Percentiles rank a stretch among this genome's conserved stretches.
Evolutionary conservation across 495 filamentous ascomycete genomes (phyloP).

Genomic region (Tuber microsphaerosporum): DNA sequence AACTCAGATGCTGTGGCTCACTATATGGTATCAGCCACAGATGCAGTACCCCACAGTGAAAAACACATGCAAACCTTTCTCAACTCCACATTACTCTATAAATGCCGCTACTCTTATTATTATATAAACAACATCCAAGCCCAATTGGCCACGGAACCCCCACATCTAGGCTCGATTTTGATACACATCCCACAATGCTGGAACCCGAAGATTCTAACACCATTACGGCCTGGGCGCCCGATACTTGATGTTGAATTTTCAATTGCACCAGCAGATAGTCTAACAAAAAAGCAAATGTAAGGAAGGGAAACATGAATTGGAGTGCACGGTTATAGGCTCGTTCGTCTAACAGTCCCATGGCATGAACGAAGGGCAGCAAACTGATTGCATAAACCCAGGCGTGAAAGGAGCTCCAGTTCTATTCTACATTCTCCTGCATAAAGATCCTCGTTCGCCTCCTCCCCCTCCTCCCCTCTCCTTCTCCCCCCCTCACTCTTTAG

Average conservation of each 20-base stretch:
- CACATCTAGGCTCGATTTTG: neutral
- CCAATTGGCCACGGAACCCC: neutral
- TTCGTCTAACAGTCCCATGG: neutral
- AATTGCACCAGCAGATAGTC: neutral
- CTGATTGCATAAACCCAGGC: neutral
- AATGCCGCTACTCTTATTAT: neutral
- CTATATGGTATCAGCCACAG: neutral
- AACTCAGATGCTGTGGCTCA: neutral
- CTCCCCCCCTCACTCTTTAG: neutral
- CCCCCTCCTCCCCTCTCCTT: neutral
- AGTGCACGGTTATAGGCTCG: neutral
- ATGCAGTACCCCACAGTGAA: neutral
- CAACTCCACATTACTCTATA: neutral
- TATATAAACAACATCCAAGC: neutral
- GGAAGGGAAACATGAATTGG: neutral
- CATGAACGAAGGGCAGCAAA: neutral
- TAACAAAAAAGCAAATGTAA: neutral
- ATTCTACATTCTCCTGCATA: constrained; percentile 4
- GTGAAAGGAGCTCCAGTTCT: constrained; percentile 4
- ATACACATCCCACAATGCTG: neutral
- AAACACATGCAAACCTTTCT: neutral
- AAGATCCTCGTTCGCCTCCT: constrained; percentile 5
- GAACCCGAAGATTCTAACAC: neutral
- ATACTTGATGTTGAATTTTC: neutral
- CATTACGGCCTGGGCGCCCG: neutral